A percentile compares a stretch with the other conserved stretches of the same genome.
These are phyloP conservation scores for Geosmithia morbida DNA, from an alignment of 2,329 filamentous ascomycete species.

Conservation along the genomic window DNA sequence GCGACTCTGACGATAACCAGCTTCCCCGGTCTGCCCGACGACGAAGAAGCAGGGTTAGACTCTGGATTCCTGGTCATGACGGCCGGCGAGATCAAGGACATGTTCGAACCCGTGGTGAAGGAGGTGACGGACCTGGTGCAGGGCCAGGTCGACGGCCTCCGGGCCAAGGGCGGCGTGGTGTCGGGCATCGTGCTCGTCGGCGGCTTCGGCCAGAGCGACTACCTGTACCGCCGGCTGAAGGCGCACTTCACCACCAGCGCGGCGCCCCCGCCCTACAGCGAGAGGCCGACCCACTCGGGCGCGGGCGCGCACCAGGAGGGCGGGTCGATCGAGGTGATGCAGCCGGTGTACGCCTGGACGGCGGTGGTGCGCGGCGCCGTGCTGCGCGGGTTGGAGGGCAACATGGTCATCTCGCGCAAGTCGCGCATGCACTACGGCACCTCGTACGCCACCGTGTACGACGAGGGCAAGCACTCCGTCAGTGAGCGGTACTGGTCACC, in stretches of 20 bases:
- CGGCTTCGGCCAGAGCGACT: conserved; percentile 68
- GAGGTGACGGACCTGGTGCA: conserved; percentile 54
- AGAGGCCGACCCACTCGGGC: conserved; percentile 52
- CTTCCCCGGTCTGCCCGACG: conserved; percentile 62
- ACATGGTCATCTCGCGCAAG: conserved; percentile 62
- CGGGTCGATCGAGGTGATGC: conserved; percentile 61
- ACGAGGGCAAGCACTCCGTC: conserved; percentile 59
- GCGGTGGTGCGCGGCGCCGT: conserved; percentile 68
- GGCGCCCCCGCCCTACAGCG: conserved; percentile 49
- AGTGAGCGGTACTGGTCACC: conserved; percentile 67
- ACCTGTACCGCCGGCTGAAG: conserved; percentile 58
- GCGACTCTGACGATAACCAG: conserved; percentile 14
- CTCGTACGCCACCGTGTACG: conserved; percentile 68
- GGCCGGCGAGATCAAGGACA: conserved; percentile 53
- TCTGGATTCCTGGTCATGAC: conserved; percentile 64
- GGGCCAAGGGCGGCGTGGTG: conserved; percentile 45
- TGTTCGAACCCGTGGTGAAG: conserved; percentile 62
- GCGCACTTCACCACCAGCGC: conserved; percentile 45
- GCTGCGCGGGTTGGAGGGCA: conserved; percentile 59
- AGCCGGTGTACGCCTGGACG: conserved; percentile 71
- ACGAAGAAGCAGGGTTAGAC: conserved; percentile 61
- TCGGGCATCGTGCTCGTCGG: conserved; percentile 70
- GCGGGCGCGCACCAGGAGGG: conserved; percentile 28
- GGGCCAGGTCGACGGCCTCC: conserved; percentile 50
- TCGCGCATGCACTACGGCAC: conserved; percentile 69